Percentiles rank a stretch among this genome's conserved stretches.
Conservation (phyloP, 2,329 filamentous ascomycete genomes). For the Fusarium graminum region DNA sequence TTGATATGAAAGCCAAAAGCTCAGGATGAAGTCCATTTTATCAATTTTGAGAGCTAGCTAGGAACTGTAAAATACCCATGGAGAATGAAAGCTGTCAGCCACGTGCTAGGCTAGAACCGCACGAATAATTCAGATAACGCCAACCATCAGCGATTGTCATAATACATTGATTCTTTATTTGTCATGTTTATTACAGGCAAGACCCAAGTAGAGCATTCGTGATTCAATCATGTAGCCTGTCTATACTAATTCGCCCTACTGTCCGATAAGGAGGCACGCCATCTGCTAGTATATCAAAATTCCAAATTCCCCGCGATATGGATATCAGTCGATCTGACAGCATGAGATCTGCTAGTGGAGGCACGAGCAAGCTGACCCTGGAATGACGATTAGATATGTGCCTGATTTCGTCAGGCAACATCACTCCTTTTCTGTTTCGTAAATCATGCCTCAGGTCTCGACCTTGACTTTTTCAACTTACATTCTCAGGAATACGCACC, state of each 20-base stretch:
- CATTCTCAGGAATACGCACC: constrained; percentile 42
- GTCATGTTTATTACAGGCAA: not conserved
- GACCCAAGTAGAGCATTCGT: not conserved
- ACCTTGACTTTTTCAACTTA: not conserved
- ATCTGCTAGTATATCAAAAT: constrained; percentile 21
- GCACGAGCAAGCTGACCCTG: constrained; percentile 41
- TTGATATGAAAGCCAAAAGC: constrained; percentile 27
- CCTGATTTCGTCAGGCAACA: constrained; percentile 50
- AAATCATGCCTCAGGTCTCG: constrained; percentile 43
- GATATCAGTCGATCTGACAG: constrained; percentile 16
- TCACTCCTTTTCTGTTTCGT: constrained; percentile 20
- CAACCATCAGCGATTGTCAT: not conserved
- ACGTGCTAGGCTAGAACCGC: constrained; percentile 30
- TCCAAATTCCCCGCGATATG: constrained; percentile 31
- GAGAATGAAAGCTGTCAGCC: constrained; percentile 34
- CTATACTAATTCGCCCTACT: not conserved
- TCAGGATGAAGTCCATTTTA: constrained; percentile 10
- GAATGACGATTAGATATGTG: constrained; percentile 38
- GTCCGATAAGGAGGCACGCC: not conserved
- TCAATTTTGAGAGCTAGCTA: constrained; percentile 28
- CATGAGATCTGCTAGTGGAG: constrained; percentile 31
- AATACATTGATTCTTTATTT: not conserved
- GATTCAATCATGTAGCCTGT: not conserved
- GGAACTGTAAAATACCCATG: constrained; percentile 31
- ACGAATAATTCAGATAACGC: constrained; percentile 22